Conservation (phyloP, 2,329 filamentous ascomycete genomes). For the Westerdykella sp. region DNA sequence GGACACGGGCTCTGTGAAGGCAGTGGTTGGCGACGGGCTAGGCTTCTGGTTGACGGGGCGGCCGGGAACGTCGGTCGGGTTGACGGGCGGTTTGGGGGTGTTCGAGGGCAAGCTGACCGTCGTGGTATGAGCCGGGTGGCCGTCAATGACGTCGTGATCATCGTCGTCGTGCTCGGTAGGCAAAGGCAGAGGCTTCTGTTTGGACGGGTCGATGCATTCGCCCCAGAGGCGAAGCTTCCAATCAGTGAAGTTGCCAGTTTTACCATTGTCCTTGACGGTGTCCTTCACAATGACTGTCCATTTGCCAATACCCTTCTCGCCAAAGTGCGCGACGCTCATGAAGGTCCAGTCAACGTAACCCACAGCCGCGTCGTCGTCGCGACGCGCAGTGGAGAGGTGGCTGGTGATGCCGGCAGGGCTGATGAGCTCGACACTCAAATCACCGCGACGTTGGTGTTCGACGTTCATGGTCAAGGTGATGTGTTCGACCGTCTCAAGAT, state of each 20-base stretch:
- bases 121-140: slow-evolving; percentile 56
- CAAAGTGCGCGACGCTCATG: slow-evolving; percentile 98
- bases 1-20: slow-evolving; percentile 12
- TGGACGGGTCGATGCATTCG: slow-evolving; percentile 69
- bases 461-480: slow-evolving; percentile 98
- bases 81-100: slow-evolving; percentile 42
- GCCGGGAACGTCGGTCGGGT: slow-evolving; percentile 44
- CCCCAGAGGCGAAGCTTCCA: slow-evolving; percentile 96
- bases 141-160: slow-evolving; percentile 61
- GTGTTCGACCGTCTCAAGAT: slow-evolving; percentile 83
- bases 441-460: slow-evolving; percentile 77
- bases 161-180: slow-evolving; percentile 78
- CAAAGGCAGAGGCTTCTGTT: slow-evolving; percentile 70
- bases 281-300: slow-evolving; percentile 93
- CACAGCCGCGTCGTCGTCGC: slow-evolving; percentile 55
- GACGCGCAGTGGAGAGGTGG: slow-evolving; percentile 71
- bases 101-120: slow-evolving; percentile 42
- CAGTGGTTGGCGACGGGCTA: slow-evolving; percentile 17
- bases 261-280: slow-evolving; percentile 62
- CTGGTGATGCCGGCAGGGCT: slow-evolving; percentile 78
- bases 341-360: slow-evolving; percentile 98
- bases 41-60: slow-evolving; percentile 57
- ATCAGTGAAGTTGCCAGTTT: slow-evolving; percentile 74
- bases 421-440: slow-evolving; percentile 84
- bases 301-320: slow-evolving; percentile 76